phyloP scores from a whole-genome alignment of 441 rosid species.

The Jatropha multifida region DNA sequence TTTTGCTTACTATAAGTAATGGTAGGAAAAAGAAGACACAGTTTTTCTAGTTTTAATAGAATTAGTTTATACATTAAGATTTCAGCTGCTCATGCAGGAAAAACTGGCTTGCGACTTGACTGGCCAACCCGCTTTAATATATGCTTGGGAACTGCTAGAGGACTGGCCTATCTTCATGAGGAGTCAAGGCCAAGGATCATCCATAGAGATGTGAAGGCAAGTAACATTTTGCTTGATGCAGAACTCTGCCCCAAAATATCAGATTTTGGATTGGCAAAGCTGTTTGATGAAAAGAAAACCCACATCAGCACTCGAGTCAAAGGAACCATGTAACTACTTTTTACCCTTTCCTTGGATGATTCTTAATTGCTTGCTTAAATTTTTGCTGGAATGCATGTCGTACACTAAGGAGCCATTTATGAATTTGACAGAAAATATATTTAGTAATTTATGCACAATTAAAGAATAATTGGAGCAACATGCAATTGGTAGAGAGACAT shows the following conservation, averaged over 20 bases:
- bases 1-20: neutral
- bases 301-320: slow-evolving; percentile 69
- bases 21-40: neutral
- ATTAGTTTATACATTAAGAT: neutral
- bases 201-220: slow-evolving; percentile 73
- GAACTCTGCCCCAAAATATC: slow-evolving; percentile 59
- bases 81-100: slow-evolving; percentile 29
- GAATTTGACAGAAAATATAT: neutral
- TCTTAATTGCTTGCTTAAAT: neutral
- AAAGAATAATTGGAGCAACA: neutral
- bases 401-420: neutral
- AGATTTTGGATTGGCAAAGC: slow-evolving; percentile 73
- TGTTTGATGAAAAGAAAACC: slow-evolving; percentile 60
- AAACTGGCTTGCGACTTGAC: slow-evolving; percentile 36
- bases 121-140: slow-evolving; percentile 58
- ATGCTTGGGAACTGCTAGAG: slow-evolving; percentile 65
- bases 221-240: slow-evolving; percentile 63
- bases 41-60: neutral
- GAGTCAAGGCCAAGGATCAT: slow-evolving; percentile 65
- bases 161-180: slow-evolving; percentile 69
- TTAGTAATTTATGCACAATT: neutral
- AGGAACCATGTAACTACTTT: slow-evolving; percentile 54
- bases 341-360: neutral
- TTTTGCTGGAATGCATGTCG: neutral
- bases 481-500: neutral